Evolutionary conservation across 2,329 filamentous ascomycete species (phyloP).

Genomic region (Phialophora verrucosa): DNA sequence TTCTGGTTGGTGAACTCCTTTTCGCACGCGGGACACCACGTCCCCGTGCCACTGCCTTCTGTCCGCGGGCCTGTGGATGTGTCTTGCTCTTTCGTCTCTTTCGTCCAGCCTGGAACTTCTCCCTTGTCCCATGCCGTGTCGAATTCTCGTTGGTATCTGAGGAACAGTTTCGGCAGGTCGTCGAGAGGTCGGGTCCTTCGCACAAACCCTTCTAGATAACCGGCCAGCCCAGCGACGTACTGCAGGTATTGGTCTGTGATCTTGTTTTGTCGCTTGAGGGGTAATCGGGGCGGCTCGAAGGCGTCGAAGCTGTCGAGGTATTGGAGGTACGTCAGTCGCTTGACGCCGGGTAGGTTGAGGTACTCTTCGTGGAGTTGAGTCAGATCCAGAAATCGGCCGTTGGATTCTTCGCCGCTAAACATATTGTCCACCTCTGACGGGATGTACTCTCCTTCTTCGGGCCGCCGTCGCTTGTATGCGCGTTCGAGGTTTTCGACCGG

Average conservation of each 20-base stretch:
- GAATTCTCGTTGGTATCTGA: slow-evolving; percentile 81
- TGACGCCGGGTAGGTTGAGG: slow-evolving; percentile 84
- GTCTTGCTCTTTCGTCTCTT: slow-evolving; percentile 53
- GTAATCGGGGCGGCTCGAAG: slow-evolving; percentile 75
- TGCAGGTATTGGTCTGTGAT: slow-evolving; percentile 90
- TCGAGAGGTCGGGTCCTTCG: slow-evolving; percentile 83
- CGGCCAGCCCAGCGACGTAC: slow-evolving; percentile 79
- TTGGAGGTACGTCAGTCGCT: slow-evolving; percentile 86
- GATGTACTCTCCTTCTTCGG: slow-evolving; percentile 67
- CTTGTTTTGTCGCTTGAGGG: slow-evolving; percentile 81
- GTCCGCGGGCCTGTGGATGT: slow-evolving; percentile 49
- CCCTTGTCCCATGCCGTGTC: slow-evolving; percentile 80
- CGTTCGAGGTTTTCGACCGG: slow-evolving; percentile 93
- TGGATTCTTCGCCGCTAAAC: slow-evolving; percentile 95
- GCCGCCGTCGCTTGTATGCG: slow-evolving; percentile 77
- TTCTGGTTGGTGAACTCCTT: slow-evolving; percentile 96
- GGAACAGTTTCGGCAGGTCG: slow-evolving; percentile 78
- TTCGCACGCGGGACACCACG: slow-evolving; percentile 90
- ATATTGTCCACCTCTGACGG: slow-evolving; percentile 80
- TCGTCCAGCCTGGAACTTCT: slow-evolving; percentile 77
- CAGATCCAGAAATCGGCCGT: slow-evolving; percentile 89
- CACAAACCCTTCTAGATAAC: slow-evolving; percentile 88
- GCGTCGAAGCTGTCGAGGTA: slow-evolving; percentile 91
- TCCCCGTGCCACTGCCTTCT: slow-evolving; percentile 67
- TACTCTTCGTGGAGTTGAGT: slow-evolving; percentile 84